Base-by-base conservation (phyloP, 345 rosid genomes). In the Arabidopsis arenosa region DNA sequence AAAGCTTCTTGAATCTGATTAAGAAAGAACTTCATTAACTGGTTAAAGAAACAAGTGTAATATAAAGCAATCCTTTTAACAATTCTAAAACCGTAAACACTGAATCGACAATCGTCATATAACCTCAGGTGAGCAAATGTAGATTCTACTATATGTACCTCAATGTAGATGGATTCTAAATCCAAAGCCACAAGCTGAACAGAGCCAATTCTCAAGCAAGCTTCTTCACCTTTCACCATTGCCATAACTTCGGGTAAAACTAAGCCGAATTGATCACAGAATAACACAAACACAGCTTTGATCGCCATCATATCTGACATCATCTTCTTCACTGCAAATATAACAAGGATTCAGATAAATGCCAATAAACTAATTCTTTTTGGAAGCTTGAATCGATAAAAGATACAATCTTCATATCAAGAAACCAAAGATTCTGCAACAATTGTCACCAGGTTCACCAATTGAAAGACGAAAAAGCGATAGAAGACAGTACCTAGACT, bases 221-320 rank as follows among this genome's bases (percentile, higher is more conserved):
- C 59, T 5, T 70, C 75, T 45, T 54, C 71, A 63, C 66, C 43
- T 23, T 47, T 39, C 60, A 30, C 45, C 80, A 63, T 64, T 32
- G 61, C 52, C 58, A 44, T 53, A 12, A 44, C 41, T 62, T 35
- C 58, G 2, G 0, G 39, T 35, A 14, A 61, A 68, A 63, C 54
- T 33, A 39, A 56, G 18, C 39, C 12, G 57, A 51, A 43, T 1
- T 60, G 74, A 72, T 84, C 84, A 88, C 68, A 88, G 82, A 74
- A 90, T 88, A 65, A 74, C 66, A 47, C 92, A 91, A 48, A 80
- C 73, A 68, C 93, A 89, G 65, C 82, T 76, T 58, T 84, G 84
- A 33, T 47, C 68, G 21, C 63, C 75, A 61, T 84, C 73, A 66
- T 85, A 89, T 62, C 66, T 45, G 53, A 54, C 84, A 6, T 61